Conservation (phyloP, 768 basidiomycete genomes). For the Agaricus blazei region DNA sequence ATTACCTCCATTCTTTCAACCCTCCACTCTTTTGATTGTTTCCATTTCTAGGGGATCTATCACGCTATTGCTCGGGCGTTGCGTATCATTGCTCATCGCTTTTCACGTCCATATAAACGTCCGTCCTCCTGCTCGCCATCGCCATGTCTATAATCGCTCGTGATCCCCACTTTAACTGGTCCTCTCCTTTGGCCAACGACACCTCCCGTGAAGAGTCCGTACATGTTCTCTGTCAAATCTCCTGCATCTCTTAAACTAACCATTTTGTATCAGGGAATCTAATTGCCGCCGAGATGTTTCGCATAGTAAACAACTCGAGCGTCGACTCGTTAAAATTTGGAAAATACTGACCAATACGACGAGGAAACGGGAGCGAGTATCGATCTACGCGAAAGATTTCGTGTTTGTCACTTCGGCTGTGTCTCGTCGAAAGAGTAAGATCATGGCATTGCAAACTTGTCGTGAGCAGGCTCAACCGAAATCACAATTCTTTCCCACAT, state of each 20-base stretch:
- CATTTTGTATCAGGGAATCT: not conserved
- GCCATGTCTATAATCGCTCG: constrained; percentile 21
- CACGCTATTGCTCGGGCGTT: not conserved
- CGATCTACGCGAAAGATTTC: constrained; percentile 55
- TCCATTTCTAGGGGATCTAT: not conserved
- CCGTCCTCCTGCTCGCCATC: not conserved
- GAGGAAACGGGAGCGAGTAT: constrained; percentile 46
- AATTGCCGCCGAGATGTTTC: constrained; percentile 13
- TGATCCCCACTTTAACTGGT: constrained; percentile 27
- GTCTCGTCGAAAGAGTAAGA: constrained; percentile 51
- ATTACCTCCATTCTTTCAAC: constrained; percentile 1
- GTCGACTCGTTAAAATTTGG: constrained; percentile 56
- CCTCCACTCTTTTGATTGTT: constrained; percentile 8
- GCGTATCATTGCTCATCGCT: not conserved
- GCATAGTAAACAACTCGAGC: constrained; percentile 47
- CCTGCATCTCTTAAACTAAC: too few relatives aligned
- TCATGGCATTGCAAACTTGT: constrained; percentile 18
- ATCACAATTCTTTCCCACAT: not conserved
- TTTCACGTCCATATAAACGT: not conserved
- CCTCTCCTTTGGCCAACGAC: constrained; percentile 16
- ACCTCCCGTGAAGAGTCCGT: not conserved
- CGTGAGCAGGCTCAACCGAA: not conserved
- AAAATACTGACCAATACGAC: constrained; percentile 52
- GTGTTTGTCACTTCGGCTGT: constrained; percentile 45
- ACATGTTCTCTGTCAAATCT: not conserved